Evolutionary conservation across 2,329 filamentous ascomycete genomes (phyloP).

Genomic region (Celoporthe dispersa): DNA sequence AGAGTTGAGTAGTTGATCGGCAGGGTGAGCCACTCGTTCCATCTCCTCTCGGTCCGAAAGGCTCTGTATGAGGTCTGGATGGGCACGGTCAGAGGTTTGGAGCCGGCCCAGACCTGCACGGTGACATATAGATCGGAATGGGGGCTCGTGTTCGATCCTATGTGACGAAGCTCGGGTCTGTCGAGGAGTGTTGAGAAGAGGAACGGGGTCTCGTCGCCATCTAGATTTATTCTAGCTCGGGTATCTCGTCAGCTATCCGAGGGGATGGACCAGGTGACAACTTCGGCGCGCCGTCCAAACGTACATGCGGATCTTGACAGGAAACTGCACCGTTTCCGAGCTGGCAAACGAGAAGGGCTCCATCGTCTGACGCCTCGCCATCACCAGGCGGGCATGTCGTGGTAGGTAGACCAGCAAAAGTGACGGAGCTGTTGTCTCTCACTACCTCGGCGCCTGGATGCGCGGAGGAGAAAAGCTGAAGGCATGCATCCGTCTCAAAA

Average conservation of each 20-base stretch:
- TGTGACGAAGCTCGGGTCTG: slow-evolving; percentile 79
- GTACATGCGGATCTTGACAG: slow-evolving; percentile 69
- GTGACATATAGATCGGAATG: slow-evolving; percentile 92
- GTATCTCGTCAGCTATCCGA: background rate
- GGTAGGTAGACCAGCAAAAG: background rate
- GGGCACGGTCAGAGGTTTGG: slow-evolving; percentile 89
- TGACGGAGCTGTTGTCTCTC: background rate
- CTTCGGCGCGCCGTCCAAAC: slow-evolving; percentile 33
- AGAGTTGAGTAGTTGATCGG: slow-evolving; percentile 84
- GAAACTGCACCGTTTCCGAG: slow-evolving; percentile 80
- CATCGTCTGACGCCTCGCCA: slow-evolving; percentile 55
- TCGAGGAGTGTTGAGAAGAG: slow-evolving; percentile 79
- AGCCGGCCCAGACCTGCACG: slow-evolving; percentile 92
- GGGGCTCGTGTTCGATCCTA: slow-evolving; percentile 82
- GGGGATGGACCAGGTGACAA: too few species aligned
- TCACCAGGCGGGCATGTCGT: slow-evolving; percentile 3
- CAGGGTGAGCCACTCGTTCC: slow-evolving; percentile 96
- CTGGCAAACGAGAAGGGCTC: slow-evolving; percentile 96
- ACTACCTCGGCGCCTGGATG: background rate
- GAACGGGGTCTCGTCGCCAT: slow-evolving; percentile 76
- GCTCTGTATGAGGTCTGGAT: slow-evolving; percentile 92
- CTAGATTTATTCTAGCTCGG: slow-evolving; percentile 67
- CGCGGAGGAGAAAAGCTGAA: background rate
- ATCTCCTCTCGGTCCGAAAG: slow-evolving; percentile 79
- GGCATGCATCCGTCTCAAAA: background rate